Evolutionary conservation across 768 basidiomycete genomes (phyloP).

Genomic region (Mycena sanguinolenta): DNA sequence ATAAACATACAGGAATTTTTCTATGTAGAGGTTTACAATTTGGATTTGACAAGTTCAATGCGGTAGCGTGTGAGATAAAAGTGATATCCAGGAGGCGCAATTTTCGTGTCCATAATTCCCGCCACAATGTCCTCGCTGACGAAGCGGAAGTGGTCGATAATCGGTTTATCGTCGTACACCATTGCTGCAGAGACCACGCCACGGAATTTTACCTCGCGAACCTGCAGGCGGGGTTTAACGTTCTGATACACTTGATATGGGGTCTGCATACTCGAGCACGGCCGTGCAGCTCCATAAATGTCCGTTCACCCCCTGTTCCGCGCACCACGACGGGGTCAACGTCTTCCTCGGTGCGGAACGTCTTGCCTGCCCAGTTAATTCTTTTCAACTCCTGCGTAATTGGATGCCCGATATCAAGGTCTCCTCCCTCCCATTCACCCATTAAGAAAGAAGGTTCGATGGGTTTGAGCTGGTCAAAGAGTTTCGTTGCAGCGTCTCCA

Average conservation of each 20-base stretch:
- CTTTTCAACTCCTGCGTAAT: not conserved
- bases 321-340: slow-evolving; percentile 17
- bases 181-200: slow-evolving; percentile 17
- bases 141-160: slow-evolving; percentile 28
- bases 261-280: not conserved
- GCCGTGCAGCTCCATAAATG: not conserved
- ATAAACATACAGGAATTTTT: too few relatives aligned
- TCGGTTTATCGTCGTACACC: slow-evolving; percentile 21
- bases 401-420: slow-evolving; percentile 22
- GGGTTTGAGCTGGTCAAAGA: slow-evolving; percentile 24
- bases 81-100: slow-evolving; percentile 11
- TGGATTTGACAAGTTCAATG: not conserved
- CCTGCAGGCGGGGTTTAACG: not conserved
- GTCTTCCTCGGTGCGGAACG: slow-evolving; percentile 13
- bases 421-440: slow-evolving; percentile 20
- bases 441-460: slow-evolving; percentile 12
- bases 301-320: slow-evolving; percentile 9
- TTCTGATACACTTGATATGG: not conserved
- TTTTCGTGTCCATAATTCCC: slow-evolving; percentile 15
- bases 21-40: too few relatives aligned
- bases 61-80: slow-evolving; percentile 14
- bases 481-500: not conserved
- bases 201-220: slow-evolving; percentile 22
- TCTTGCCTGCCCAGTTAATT: slow-evolving; percentile 23
- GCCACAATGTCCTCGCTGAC: slow-evolving; percentile 24